Percentiles rank a stretch among this genome's conserved stretches.
These are phyloP conservation scores for Diddensiella transvaalensis DNA, from an alignment of 805 yeast species.

Conservation along the genomic window DNA sequence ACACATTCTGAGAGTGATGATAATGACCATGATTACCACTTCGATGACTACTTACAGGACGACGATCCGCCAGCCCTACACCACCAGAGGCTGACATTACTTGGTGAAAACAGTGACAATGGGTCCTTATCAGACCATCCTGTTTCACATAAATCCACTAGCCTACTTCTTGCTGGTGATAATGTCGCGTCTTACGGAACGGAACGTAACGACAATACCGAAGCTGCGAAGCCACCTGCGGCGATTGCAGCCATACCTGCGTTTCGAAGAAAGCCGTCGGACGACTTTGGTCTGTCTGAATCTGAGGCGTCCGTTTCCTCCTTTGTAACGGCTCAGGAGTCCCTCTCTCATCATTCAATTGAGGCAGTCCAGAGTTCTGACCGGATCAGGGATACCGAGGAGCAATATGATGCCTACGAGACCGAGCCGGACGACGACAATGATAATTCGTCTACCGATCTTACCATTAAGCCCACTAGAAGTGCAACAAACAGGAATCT, in stretches of 20 bases:
- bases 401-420: neutral
- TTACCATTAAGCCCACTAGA: neutral
- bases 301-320: conserved; percentile 7
- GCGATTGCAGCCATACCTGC: neutral
- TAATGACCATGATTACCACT: neutral
- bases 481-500: neutral
- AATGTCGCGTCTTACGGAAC: neutral
- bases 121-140: neutral
- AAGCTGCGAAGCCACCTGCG: too few relatives aligned
- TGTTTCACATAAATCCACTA: neutral
- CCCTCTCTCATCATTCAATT: neutral
- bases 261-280: neutral
- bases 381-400: neutral
- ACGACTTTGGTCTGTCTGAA: neutral
- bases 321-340: conserved; percentile 7
- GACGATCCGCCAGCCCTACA: neutral
- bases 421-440: neutral
- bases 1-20: conserved; percentile 3
- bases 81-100: neutral
- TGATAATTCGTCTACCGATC: neutral
- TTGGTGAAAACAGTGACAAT: neutral
- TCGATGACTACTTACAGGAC: neutral
- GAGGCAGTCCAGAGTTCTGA: neutral
- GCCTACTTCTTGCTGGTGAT: neutral
- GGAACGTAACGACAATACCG: neutral